These are phyloP conservation scores for Linum lewisii DNA, from an alignment of 345 rosid species.

Conservation along the genomic window DNA sequence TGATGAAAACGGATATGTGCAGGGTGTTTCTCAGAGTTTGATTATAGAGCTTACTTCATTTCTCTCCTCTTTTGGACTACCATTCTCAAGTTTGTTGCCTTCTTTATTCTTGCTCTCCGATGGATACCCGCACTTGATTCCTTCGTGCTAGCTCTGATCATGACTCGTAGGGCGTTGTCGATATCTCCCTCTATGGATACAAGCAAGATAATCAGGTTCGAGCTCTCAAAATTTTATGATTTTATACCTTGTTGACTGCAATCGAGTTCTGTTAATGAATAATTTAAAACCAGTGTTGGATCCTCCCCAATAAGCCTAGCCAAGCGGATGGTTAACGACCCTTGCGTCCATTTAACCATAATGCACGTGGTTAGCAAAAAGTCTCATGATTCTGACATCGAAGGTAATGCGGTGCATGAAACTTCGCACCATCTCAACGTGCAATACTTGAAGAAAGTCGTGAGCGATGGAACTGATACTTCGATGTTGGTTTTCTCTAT, in stretches of 20 bases:
- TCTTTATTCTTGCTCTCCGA: constrained; percentile 14
- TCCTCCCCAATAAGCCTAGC: constrained; percentile 21
- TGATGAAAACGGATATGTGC: constrained; percentile 20
- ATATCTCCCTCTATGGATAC: background rate
- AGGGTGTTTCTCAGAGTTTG: background rate
- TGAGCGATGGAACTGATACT: constrained; percentile 11
- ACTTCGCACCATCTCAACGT: background rate
- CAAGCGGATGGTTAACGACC: constrained; percentile 34
- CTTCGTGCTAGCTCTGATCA: constrained; percentile 22
- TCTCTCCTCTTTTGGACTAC: background rate
- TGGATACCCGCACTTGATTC: constrained; percentile 20
- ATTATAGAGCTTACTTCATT: background rate
- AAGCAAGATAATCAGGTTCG: background rate
- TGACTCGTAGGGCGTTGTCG: constrained; percentile 30
- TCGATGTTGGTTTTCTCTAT: constrained; percentile 14
- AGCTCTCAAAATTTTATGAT: background rate
- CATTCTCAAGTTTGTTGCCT: constrained; percentile 11
- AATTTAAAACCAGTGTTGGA: too few relatives aligned
- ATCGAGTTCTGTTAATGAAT: too few relatives aligned
- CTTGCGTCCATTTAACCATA: constrained; percentile 23
- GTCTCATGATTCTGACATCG: constrained; percentile 1
- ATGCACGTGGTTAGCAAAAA: constrained; percentile 9
- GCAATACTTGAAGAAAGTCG: background rate
- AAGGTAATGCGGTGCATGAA: constrained; percentile 16
- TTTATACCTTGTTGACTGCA: too few relatives aligned